Evolutionary conservation across 805 yeast species (phyloP).

Genomic region (Cyberlindnera galapagoensis): DNA sequence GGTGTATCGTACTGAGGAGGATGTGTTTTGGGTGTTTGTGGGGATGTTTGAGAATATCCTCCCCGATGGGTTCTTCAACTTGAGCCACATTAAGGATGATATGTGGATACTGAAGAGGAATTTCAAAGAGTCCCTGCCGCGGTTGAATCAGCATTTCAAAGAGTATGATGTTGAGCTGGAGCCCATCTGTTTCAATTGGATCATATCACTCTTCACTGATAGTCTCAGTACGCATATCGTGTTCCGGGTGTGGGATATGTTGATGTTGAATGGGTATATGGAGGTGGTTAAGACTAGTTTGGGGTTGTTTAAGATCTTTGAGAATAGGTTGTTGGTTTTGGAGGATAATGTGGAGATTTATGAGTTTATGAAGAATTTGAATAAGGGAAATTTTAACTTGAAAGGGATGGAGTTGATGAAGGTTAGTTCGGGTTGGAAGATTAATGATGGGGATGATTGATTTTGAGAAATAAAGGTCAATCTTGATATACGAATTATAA

Average conservation of each 20-base stretch:
- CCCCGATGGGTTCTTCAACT: conserved; percentile 36
- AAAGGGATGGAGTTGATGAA: conserved; percentile 21
- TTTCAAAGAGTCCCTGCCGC: conserved; percentile 34
- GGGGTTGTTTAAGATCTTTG: conserved; percentile 33
- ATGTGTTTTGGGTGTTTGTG: conserved; percentile 47
- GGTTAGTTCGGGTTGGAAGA: conserved; percentile 10
- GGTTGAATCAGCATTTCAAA: conserved; percentile 30
- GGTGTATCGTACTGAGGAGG: conserved; percentile 39
- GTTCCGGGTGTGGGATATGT: conserved; percentile 45
- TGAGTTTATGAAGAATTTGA: conserved; percentile 28
- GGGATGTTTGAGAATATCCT: conserved; percentile 42
- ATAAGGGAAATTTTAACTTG: conserved; percentile 20
- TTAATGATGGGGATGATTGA: too few species aligned
- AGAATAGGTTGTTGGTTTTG: conserved; percentile 24
- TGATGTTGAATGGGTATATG: conserved; percentile 34
- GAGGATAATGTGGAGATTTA: conserved; percentile 28
- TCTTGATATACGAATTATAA: too few species aligned
- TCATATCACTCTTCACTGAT: conserved; percentile 47
- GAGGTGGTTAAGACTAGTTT: conserved; percentile 31
- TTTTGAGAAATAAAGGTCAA: too few species aligned
- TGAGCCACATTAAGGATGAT: conserved; percentile 34
- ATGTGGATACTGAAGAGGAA: conserved; percentile 30
- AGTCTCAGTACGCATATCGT: conserved; percentile 44
- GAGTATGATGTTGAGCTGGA: conserved; percentile 37
- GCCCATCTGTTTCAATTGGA: conserved; percentile 50